Evolutionary conservation across 306 rosid genomes (phyloP).

Genomic region (Dryas octopetala): DNA sequence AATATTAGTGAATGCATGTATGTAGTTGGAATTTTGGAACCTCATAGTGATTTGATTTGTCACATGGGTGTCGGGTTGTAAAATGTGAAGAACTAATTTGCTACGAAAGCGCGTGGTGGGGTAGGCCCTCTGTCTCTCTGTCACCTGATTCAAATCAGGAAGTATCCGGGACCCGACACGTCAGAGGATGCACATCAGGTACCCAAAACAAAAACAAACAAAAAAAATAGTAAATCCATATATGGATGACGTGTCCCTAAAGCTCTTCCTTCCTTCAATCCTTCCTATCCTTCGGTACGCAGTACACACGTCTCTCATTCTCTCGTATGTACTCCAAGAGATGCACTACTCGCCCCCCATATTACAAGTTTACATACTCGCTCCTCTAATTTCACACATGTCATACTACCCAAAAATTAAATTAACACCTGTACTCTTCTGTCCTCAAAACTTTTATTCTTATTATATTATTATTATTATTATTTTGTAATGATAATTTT

Average conservation of each 20-base stretch:
- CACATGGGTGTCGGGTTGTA: not conserved
- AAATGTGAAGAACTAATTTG: not conserved
- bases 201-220: not conserved
- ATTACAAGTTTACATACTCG: no score
- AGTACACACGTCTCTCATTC: not conserved
- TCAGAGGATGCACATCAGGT: slow-evolving; percentile 23
- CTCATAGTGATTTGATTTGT: no score
- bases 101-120: slow-evolving; percentile 32
- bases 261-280: not conserved
- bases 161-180: slow-evolving; percentile 38
- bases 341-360: no score
- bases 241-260: slow-evolving; percentile 28
- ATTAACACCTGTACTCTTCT: no score
- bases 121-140: not conserved
- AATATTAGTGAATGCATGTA: no score
- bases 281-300: not conserved
- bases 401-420: no score
- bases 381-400: no score
- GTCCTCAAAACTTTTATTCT: no score
- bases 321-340: not conserved
- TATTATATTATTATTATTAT: no score
- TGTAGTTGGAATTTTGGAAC: no score
- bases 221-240: not conserved
- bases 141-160: slow-evolving; percentile 10
- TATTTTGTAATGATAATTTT: no score